Conservation (phyloP, 139 green algal species). For the Chlorella sp. region DNA sequence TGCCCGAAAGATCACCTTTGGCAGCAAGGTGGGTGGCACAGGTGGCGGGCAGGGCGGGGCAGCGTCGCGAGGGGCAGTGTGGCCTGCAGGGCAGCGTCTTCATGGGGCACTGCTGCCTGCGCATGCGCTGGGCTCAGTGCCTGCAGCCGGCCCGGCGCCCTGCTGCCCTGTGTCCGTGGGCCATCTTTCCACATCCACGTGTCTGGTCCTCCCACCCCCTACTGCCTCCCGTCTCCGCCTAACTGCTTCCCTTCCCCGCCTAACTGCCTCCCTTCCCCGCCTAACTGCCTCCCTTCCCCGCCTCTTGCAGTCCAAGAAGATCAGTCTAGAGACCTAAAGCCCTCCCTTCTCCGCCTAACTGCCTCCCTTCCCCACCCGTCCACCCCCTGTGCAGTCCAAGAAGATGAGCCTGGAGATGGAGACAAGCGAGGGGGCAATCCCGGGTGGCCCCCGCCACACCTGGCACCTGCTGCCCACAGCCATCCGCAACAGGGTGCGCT, state of each 20-base stretch:
- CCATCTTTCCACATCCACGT: too few species aligned
- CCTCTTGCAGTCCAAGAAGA: neutral
- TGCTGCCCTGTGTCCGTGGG: too few species aligned
- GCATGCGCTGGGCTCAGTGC: too few species aligned
- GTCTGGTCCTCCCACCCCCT: too few species aligned
- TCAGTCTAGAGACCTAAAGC: neutral
- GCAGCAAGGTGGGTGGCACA: neutral
- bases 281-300: neutral
- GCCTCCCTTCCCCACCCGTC: neutral
- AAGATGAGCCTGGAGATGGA: constrained; percentile 6
- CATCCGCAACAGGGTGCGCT: constrained; percentile 8
- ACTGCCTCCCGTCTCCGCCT: too few species aligned
- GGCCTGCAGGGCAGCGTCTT: too few species aligned
- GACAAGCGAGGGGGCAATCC: neutral
- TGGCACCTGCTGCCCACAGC: constrained; percentile 43
- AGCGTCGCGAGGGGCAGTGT: too few species aligned
- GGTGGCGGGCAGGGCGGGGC: too few species aligned
- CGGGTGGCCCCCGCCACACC: neutral
- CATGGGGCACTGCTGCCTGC: too few species aligned
- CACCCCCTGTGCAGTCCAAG: neutral
- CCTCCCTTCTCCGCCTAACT: neutral
- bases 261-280: too few species aligned
- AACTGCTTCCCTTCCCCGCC: too few species aligned
- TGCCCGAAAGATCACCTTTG: constrained; percentile 13
- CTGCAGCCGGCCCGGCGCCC: too few species aligned